A percentile compares a stretch with the other conserved stretches of the same genome.
These are phyloP conservation scores for Bruguiera sexangula DNA, from an alignment of 345 rosid genomes.

Conservation along the genomic window DNA sequence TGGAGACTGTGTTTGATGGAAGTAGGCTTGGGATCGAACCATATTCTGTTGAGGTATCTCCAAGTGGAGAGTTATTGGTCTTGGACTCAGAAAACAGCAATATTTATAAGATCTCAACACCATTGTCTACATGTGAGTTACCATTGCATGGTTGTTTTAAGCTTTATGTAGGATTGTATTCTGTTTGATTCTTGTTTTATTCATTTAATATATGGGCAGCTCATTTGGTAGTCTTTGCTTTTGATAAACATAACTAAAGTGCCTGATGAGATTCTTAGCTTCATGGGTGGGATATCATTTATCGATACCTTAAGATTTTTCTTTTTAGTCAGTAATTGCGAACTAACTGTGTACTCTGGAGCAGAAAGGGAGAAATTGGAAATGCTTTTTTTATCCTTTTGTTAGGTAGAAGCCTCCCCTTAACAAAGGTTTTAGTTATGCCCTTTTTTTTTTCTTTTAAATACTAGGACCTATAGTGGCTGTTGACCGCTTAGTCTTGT, in stretches of 20 bases:
- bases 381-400: slow-evolving; percentile 30
- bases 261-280: slow-evolving; percentile 28
- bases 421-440: slow-evolving; percentile 23
- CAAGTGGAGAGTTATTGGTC: slow-evolving; percentile 27
- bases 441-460: slow-evolving; percentile 18
- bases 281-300: slow-evolving; percentile 29
- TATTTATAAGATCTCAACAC: slow-evolving; percentile 30
- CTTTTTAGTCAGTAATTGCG: slow-evolving; percentile 5
- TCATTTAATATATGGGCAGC: too few relatives aligned
- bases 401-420: slow-evolving; percentile 44
- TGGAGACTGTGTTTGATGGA: slow-evolving; percentile 38
- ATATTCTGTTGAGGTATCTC: slow-evolving; percentile 18
- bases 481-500: slow-evolving; percentile 18
- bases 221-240: not conserved
- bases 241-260: not conserved
- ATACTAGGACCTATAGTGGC: slow-evolving; percentile 16
- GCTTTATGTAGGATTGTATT: too few relatives aligned
- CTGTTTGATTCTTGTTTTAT: too few relatives aligned
- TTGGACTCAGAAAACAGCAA: slow-evolving; percentile 34
- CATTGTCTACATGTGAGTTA: slow-evolving; percentile 28
- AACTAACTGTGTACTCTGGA: slow-evolving; percentile 8
- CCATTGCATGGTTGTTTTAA: not conserved
- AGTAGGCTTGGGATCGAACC: slow-evolving; percentile 33
- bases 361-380: not conserved
- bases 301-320: not conserved